Percentiles rank a stretch among this genome's conserved stretches.
Evolutionary conservation across 176 grass and related monocot genomes (phyloP).

Genomic region (Ampelocalamus luodianensis): DNA sequence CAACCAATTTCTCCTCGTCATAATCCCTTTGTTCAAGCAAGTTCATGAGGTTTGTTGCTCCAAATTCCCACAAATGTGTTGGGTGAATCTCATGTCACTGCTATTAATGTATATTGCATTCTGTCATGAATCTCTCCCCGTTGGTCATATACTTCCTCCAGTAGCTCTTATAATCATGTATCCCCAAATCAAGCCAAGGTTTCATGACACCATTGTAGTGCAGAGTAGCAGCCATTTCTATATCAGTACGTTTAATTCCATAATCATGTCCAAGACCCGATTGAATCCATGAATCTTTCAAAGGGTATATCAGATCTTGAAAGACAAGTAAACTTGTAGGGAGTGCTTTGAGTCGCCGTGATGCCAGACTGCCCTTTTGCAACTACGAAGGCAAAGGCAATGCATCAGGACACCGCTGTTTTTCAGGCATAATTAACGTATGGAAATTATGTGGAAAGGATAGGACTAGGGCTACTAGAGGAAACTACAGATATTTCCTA

Average conservation of each 20-base stretch:
- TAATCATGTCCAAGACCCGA: constrained; percentile 68
- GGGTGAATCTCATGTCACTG: constrained; percentile 6
- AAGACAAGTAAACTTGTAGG: constrained; percentile 64
- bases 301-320: constrained; percentile 68
- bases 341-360: constrained; percentile 50
- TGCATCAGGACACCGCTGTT: background rate
- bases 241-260: constrained; percentile 35
- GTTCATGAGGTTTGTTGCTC: constrained; percentile 5
- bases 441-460: background rate
- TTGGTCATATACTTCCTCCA: constrained; percentile 65
- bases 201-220: constrained; percentile 86
- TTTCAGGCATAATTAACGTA: constrained; percentile 14
- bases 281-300: constrained; percentile 63
- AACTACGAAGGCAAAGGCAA: constrained; percentile 40
- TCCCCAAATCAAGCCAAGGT: constrained; percentile 78
- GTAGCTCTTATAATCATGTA: constrained; percentile 60
- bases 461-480: background rate
- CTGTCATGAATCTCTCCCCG: constrained; percentile 63
- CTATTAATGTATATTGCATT: constrained; percentile 68
- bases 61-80: constrained; percentile 4
- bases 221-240: constrained; percentile 53
- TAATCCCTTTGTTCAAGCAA: constrained; percentile 17
- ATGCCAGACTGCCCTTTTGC: constrained; percentile 43
- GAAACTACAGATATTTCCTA: background rate
- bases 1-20: background rate